phyloP scores from a whole-genome alignment of 805 yeast genomes.

The Yueomyces sinensis region DNA sequence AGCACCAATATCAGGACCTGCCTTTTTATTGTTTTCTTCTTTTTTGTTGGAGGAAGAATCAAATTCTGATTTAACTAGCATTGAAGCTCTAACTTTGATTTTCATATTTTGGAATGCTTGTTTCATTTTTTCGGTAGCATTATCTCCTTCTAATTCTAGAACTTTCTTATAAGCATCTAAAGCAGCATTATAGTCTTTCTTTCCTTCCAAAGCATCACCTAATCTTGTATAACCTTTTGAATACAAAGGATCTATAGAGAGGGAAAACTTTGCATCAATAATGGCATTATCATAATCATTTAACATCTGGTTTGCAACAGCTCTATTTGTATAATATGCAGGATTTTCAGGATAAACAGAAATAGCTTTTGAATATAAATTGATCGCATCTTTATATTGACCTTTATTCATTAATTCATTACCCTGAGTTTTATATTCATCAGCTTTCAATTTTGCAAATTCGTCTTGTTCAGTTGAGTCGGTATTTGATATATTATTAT shows the following conservation, averaged over 20 bases:
- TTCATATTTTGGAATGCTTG: slow-evolving; percentile 87
- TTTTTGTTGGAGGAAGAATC: not conserved
- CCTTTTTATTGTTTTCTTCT: not conserved
- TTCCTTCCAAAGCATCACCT: slow-evolving; percentile 83
- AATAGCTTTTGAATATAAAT: slow-evolving; percentile 68
- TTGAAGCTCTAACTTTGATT: slow-evolving; percentile 44
- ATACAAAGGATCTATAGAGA: slow-evolving; percentile 58
- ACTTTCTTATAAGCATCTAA: slow-evolving; percentile 81
- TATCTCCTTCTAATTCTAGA: slow-evolving; percentile 68
- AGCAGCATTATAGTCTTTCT: slow-evolving; percentile 47
- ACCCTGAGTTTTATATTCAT: slow-evolving; percentile 67
- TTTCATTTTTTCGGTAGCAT: slow-evolving; percentile 75
- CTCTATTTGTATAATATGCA: slow-evolving; percentile 83
- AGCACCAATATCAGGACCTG: slow-evolving; percentile 59
- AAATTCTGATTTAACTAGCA: not conserved
- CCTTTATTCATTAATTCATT: slow-evolving; percentile 71
- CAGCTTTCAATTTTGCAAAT: slow-evolving; percentile 52
- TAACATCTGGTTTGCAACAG: slow-evolving; percentile 81
- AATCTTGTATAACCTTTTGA: slow-evolving; percentile 88
- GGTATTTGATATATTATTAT: slow-evolving; percentile 24
- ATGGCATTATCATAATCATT: slow-evolving; percentile 63
- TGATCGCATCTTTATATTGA: slow-evolving; percentile 57
- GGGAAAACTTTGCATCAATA: slow-evolving; percentile 69
- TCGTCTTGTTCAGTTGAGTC: slow-evolving; percentile 26
- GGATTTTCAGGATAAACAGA: slow-evolving; percentile 54